These are phyloP conservation scores for Verticillium longisporum DNA, from an alignment of 2,329 filamentous ascomycete genomes.

Conservation along the genomic window DNA sequence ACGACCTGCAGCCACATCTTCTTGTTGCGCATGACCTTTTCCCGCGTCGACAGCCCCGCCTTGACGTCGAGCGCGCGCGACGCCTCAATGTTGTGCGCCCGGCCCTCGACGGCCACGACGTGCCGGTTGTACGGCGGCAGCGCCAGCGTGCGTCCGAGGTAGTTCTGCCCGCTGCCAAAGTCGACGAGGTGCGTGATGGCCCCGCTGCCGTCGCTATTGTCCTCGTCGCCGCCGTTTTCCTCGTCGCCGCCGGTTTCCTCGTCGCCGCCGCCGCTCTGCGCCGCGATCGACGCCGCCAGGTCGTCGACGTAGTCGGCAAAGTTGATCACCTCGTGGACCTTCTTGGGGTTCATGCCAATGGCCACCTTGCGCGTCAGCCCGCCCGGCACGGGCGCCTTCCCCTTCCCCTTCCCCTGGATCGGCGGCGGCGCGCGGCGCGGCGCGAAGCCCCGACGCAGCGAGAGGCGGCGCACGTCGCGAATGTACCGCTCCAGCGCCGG, in stretches of 20 bases:
- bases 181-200: slow-evolving; percentile 83
- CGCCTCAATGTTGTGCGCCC: slow-evolving; percentile 77
- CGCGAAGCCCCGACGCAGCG: slow-evolving; percentile 56
- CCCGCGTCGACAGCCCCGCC: slow-evolving; percentile 68
- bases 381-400: slow-evolving; percentile 29
- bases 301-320: slow-evolving; percentile 79
- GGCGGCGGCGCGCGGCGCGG: slow-evolving; percentile 27
- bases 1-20: slow-evolving; percentile 61
- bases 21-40: slow-evolving; percentile 73
- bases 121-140: slow-evolving; percentile 78
- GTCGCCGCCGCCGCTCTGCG: slow-evolving; percentile 33
- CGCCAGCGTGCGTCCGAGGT: slow-evolving; percentile 81
- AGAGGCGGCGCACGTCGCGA: slow-evolving; percentile 60
- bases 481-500: slow-evolving; percentile 65
- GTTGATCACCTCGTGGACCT: slow-evolving; percentile 85
- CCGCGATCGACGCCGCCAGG: slow-evolving; percentile 51
- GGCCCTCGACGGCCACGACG: slow-evolving; percentile 86
- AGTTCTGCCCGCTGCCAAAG: slow-evolving; percentile 95
- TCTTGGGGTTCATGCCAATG: slow-evolving; percentile 93
- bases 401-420: neutral
- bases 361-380: slow-evolving; percentile 64
- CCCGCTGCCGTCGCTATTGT: neutral
- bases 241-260: too few species aligned
- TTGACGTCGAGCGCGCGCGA: slow-evolving; percentile 79
- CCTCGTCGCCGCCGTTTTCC: too few species aligned